A percentile compares a stretch with the other conserved stretches of the same genome.
Evolutionary conservation across 1,139 yeast genomes (phyloP).

Genomic region (Scheffersomyces parashehatae): DNA sequence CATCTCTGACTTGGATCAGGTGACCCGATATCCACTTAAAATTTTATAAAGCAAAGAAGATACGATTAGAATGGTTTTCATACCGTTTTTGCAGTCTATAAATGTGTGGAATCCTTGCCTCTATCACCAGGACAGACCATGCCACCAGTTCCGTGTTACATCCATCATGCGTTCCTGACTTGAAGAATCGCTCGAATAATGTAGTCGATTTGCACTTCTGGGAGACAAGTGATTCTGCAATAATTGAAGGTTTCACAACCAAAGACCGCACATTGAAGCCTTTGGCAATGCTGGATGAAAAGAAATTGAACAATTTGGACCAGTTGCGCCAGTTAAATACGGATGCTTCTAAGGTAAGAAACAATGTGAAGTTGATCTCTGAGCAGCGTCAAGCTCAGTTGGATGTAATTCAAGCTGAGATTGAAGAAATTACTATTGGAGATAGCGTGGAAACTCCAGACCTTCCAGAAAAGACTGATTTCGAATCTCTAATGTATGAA

Average conservation of each 20-base stretch:
- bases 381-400: constrained; percentile 13
- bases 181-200: neutral
- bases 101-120: constrained; percentile 26
- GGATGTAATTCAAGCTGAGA: constrained; percentile 4
- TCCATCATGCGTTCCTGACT: neutral
- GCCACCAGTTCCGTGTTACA: neutral
- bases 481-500: constrained; percentile 5
- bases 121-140: constrained; percentile 4
- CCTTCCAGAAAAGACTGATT: neutral
- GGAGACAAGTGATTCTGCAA: constrained; percentile 19
- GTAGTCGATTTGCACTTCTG: constrained; percentile 12
- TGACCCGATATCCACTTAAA: no score
- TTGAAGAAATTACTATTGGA: constrained; percentile 3
- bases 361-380: constrained; percentile 26
- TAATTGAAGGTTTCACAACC: constrained; percentile 14
- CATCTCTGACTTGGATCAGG: no score
- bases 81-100: neutral
- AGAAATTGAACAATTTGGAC: constrained; percentile 29
- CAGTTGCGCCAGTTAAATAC: constrained; percentile 22
- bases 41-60: no score
- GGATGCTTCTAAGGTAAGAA: constrained; percentile 25
- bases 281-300: constrained; percentile 21
- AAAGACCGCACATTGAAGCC: constrained; percentile 15
- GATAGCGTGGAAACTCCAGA: neutral
- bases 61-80: no score